Evolutionary conservation across 1,284 basidiomycete genomes (phyloP), one percentile per base, ranked within the genome.

Genomic region (Agaricales sp.): DNA sequence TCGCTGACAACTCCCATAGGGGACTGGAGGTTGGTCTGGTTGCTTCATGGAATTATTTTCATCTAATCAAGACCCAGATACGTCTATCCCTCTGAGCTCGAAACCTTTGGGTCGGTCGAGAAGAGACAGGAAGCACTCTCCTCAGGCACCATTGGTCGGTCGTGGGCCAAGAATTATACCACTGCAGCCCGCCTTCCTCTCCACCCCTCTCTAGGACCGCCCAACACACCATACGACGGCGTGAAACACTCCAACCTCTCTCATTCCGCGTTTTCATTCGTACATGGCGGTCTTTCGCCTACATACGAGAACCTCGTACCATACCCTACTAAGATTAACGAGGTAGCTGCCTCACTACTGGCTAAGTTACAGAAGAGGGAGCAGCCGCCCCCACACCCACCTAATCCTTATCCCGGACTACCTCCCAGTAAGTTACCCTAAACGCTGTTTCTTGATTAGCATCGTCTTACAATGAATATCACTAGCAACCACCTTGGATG

Each of bases 91-190:
- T 73, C 77, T 19, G 92, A 94, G 58, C 81, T 94, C 47, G 69
- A 78, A 47, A 89, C 86, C 0, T 93, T 91, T 58, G 88, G 87
- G 19, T 73, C 76, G n/a, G 69, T 81, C 45, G 68, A 72, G 38
- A 68, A 74, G 1, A 84, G 93, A 21, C 83, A 88, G 66, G 71
- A 77, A 49, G 74, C 89, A 62, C 67, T 88, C 3, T 74, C 77
- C 16, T 78, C 78, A 2, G 92, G 93, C 1, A 80, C 77, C 63
- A 82, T 96, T 41, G 92, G 89, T 1, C 71, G 76, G 46, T 77
- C 86, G 43, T 96, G 92, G 91, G 78, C 90, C 2, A 65, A 71
- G 23, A 96, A 96, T 64, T 96, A 96, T 63, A 85, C 86, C 2
- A 77, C 84, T 13, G 78, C 91, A 1, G 82, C 87, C 3, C 80